Evolutionary conservation across 371 early-diverging fungal species (phyloP).

Genomic region (Enterospora canceri): DNA sequence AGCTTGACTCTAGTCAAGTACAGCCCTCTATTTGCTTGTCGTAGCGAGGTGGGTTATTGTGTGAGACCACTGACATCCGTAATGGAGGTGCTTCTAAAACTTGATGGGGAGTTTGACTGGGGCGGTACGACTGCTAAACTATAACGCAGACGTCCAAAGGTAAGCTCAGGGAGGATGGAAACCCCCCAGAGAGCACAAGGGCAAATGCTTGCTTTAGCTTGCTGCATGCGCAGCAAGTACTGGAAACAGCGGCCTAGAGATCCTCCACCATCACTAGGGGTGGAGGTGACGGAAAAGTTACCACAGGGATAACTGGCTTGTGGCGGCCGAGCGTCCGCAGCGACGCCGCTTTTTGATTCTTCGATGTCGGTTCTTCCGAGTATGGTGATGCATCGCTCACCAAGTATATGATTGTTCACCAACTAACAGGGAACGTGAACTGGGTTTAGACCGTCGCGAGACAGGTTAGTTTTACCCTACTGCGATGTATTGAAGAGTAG

Average conservation of each 20-base stretch:
- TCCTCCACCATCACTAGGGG: slow-evolving; percentile 59
- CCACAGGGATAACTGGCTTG: slow-evolving; percentile 64
- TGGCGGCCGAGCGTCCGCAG: slow-evolving; percentile 63
- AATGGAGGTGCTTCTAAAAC: neutral
- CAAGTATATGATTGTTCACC: slow-evolving; percentile 63
- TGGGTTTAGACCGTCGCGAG: slow-evolving; percentile 64
- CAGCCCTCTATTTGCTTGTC: neutral
- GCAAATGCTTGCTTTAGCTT: slow-evolving; percentile 60
- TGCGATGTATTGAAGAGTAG: slow-evolving; percentile 58
- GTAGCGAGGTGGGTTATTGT: slow-evolving; percentile 31
- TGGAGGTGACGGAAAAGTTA: slow-evolving; percentile 64
- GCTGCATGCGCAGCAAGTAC: slow-evolving; percentile 57
- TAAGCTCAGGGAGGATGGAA: slow-evolving; percentile 23
- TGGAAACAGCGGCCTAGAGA: slow-evolving; percentile 61
- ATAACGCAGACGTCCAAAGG: slow-evolving; percentile 43
- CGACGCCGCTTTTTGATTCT: slow-evolving; percentile 64
- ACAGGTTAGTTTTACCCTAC: slow-evolving; percentile 65
- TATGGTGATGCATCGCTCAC: slow-evolving; percentile 61
- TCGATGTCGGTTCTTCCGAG: slow-evolving; percentile 64
- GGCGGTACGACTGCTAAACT: slow-evolving; percentile 43
- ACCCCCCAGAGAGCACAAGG: slow-evolving; percentile 53
- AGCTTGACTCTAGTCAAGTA: slow-evolving; percentile 38
- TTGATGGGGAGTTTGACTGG: slow-evolving; percentile 47
- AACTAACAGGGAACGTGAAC: slow-evolving; percentile 63
- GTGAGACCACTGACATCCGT: slow-evolving; percentile 27